These are phyloP conservation scores for Aristolochia contorta DNA, from an alignment of 164 flowering plant species.

Conservation along the genomic window DNA sequence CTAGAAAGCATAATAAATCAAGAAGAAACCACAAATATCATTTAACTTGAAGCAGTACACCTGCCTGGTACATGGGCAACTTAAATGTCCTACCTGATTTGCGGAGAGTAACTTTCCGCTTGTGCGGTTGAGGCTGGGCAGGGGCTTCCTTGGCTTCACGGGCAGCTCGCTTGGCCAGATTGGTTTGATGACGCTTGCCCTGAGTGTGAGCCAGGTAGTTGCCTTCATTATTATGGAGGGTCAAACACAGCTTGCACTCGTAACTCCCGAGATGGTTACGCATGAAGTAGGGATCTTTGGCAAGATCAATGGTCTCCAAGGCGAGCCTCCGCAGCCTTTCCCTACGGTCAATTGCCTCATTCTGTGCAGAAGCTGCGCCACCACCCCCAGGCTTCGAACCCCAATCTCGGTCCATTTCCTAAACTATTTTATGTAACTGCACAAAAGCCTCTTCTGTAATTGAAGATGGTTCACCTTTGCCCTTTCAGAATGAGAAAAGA, in stretches of 20 bases:
- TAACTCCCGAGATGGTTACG: constrained; percentile 98
- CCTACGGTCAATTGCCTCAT: constrained; percentile 90
- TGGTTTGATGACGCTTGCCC: constrained; percentile 98
- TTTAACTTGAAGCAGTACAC: too few relatives aligned
- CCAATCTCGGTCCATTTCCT: constrained; percentile 85
- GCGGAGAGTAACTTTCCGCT: constrained; percentile 64
- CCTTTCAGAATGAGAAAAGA: too few relatives aligned
- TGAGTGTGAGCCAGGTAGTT: constrained; percentile 98
- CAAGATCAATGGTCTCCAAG: constrained; percentile 92
- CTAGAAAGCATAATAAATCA: too few relatives aligned
- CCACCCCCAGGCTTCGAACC: constrained; percentile 98
- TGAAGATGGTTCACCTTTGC: too few relatives aligned
- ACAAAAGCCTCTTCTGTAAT: too few relatives aligned
- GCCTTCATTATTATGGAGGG: constrained; percentile 93
- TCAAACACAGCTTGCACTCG: constrained; percentile 93
- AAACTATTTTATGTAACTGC: too few relatives aligned
- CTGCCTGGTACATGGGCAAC: too few relatives aligned
- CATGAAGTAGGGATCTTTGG: constrained; percentile 98
- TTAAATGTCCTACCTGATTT: constrained; percentile 39
- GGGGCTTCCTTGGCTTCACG: constrained; percentile 96
- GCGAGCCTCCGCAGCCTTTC: constrained; percentile 92
- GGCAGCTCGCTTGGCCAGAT: constrained; percentile 93
- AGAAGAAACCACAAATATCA: too few relatives aligned
- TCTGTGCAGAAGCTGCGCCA: constrained; percentile 95
- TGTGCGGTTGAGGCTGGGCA: constrained; percentile 86